Evolutionary conservation across 176 grass and related monocot genomes (phyloP).

Genomic region (Oryza nivara): DNA sequence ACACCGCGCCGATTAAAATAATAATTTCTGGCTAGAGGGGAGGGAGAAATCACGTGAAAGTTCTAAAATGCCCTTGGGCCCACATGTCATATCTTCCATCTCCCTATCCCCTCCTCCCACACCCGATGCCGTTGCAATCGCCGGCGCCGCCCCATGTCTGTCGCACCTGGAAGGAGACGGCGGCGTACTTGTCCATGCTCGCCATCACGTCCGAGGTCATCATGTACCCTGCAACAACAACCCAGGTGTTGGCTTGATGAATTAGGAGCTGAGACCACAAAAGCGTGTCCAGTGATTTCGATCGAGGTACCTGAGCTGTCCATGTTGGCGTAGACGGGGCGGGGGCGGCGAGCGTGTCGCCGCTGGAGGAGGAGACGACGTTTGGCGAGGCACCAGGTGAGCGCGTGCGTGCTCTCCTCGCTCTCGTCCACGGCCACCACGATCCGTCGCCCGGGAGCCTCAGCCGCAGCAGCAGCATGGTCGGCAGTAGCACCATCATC

Average conservation of each 20-base stretch:
- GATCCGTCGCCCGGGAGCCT: slow-evolving; percentile 40
- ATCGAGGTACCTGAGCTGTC: slow-evolving; percentile 45
- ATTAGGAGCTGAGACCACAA: neutral
- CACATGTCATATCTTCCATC: too few species aligned
- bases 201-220: slow-evolving; percentile 51
- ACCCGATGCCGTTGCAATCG: too few species aligned
- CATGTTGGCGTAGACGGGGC: slow-evolving; percentile 49
- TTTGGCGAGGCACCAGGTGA: slow-evolving; percentile 64
- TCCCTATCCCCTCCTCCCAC: too few species aligned
- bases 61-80: too few species aligned
- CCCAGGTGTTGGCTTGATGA: neutral
- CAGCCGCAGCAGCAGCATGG: neutral
- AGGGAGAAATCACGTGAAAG: too few species aligned
- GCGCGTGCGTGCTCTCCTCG: slow-evolving; percentile 60
- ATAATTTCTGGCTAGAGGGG: too few species aligned
- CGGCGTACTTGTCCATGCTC: slow-evolving; percentile 40
- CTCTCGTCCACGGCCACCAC: slow-evolving; percentile 60
- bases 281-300: neutral
- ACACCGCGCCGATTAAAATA: too few species aligned
- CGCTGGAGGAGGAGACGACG: slow-evolving; percentile 27
- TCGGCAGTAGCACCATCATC: neutral
- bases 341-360: slow-evolving; percentile 50
- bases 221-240: slow-evolving; percentile 39
- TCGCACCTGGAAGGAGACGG: slow-evolving; percentile 20
- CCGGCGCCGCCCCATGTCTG: too few species aligned